These are phyloP conservation scores for Annulohypoxylon nitens DNA, from an alignment of 495 filamentous ascomycete genomes.

Conservation along the genomic window DNA sequence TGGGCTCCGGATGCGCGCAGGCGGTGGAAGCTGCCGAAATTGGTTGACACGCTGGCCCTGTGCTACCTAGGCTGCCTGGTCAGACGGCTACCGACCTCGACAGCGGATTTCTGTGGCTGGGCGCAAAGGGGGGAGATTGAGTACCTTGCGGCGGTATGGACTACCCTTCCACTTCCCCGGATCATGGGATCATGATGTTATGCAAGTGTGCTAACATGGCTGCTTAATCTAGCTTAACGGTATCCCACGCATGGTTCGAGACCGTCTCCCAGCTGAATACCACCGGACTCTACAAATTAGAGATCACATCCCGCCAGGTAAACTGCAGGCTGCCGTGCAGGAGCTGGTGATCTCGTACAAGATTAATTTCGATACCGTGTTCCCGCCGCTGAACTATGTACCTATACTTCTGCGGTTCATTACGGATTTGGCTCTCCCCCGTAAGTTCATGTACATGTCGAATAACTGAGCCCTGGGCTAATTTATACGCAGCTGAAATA, in stretches of 20 bases:
- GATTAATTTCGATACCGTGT: slow-evolving; percentile 73
- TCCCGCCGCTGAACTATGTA: slow-evolving; percentile 78
- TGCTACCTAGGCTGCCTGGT: slow-evolving; percentile 62
- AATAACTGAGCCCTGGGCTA: slow-evolving; percentile 23
- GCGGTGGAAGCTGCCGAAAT: slow-evolving; percentile 57
- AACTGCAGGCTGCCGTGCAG: slow-evolving; percentile 73
- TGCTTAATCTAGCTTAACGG: slow-evolving; percentile 51
- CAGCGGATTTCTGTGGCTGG: slow-evolving; percentile 61
- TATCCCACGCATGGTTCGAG: slow-evolving; percentile 75
- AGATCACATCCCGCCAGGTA: slow-evolving; percentile 61
- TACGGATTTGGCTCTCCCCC: slow-evolving; percentile 79
- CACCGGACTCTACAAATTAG: slow-evolving; percentile 68
- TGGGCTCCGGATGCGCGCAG: slow-evolving; percentile 45
- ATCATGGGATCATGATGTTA: neutral
- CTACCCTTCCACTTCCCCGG: neutral
- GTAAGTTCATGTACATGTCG: slow-evolving; percentile 62
- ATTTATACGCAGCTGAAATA: slow-evolving; percentile 70
- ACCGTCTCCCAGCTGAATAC: slow-evolving; percentile 72
- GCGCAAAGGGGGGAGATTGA: slow-evolving; percentile 57
- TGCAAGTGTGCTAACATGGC: slow-evolving; percentile 31
- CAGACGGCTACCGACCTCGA: slow-evolving; percentile 57
- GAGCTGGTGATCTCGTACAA: slow-evolving; percentile 73
- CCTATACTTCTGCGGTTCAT: slow-evolving; percentile 77
- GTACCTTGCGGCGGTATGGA: slow-evolving; percentile 56
- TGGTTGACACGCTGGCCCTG: slow-evolving; percentile 59